Evolutionary conservation across 2,329 filamentous ascomycete genomes (phyloP).

Genomic region (Chaetomium olivaceum): DNA sequence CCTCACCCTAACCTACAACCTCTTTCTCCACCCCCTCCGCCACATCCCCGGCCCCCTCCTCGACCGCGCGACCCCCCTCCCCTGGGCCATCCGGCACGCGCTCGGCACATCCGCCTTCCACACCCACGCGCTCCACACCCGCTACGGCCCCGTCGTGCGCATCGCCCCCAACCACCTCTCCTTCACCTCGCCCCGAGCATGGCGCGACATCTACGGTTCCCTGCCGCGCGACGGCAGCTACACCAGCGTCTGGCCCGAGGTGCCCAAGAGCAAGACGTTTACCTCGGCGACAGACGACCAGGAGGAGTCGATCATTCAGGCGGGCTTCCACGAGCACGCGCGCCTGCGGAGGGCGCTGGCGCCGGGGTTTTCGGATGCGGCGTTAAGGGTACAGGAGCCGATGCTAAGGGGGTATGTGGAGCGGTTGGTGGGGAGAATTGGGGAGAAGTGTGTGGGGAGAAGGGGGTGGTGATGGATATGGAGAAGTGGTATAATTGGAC

Average conservation of each 20-base stretch:
- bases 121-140: conserved; percentile 35
- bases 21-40: conserved; percentile 35
- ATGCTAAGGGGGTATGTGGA: conserved; percentile 24
- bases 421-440: conserved; percentile 24
- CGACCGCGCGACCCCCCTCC: conserved; percentile 30
- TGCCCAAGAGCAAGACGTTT: conserved; percentile 24
- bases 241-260: conserved; percentile 15
- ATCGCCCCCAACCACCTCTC: conserved; percentile 45
- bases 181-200: conserved; percentile 40
- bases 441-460: conserved; percentile 1
- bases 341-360: conserved; percentile 24
- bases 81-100: conserved; percentile 66
- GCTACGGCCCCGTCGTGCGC: conserved; percentile 47
- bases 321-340: conserved; percentile 21
- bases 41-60: conserved; percentile 32
- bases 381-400: conserved; percentile 26
- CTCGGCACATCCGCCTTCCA: conserved; percentile 72
- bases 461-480: conserved; percentile 25
- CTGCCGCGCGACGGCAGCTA: conserved; percentile 17
- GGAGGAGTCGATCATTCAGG: conserved; percentile 20
- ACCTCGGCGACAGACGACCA: conserved; percentile 27
- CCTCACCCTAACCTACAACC: conserved; percentile 30
- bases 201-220: conserved; percentile 39
- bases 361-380: conserved; percentile 30
- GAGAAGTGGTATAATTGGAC: conserved; percentile 29